Evolutionary conservation across 169 alveolate genomes (phyloP).

Genomic region (Plasmodium relictum): DNA sequence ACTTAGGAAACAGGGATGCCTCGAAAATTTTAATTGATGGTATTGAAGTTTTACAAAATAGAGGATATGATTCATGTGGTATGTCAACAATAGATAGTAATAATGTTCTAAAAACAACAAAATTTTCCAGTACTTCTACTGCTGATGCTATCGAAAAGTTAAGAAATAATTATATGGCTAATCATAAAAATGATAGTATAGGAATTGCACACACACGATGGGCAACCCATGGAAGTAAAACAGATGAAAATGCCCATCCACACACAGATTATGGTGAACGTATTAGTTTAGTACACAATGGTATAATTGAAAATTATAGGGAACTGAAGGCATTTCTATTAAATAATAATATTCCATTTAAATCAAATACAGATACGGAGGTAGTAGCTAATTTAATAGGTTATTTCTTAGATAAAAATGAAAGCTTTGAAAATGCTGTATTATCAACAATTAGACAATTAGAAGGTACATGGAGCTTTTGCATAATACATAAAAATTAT

Average conservation of each 20-base stretch:
- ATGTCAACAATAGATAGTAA: slow-evolving; percentile 89
- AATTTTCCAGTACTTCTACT: slow-evolving; percentile 85
- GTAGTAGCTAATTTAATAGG: slow-evolving; percentile 96
- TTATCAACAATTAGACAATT: slow-evolving; percentile 89
- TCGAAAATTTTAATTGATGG: slow-evolving; percentile 89
- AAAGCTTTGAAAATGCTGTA: slow-evolving; percentile 84
- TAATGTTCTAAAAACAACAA: slow-evolving; percentile 89
- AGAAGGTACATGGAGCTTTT: slow-evolving; percentile 98
- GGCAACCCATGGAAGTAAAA: slow-evolving; percentile 98
- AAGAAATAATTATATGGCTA: slow-evolving; percentile 80
- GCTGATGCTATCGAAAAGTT: slow-evolving; percentile 88
- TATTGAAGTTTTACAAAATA: slow-evolving; percentile 90
- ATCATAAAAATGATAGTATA: slow-evolving; percentile 88
- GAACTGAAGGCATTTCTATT: slow-evolving; percentile 85
- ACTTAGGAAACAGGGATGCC: slow-evolving; percentile 90
- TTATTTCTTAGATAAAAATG: slow-evolving; percentile 81
- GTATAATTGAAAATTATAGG: slow-evolving; percentile 93
- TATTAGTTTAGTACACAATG: slow-evolving; percentile 96
- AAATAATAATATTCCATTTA: slow-evolving; percentile 76
- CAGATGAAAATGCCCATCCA: slow-evolving; percentile 98
- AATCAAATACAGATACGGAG: slow-evolving; percentile 96
- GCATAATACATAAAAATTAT: slow-evolving; percentile 90
- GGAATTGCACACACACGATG: slow-evolving; percentile 99
- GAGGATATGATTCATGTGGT: slow-evolving; percentile 98
- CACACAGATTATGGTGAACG: slow-evolving; percentile 94